These are phyloP conservation scores for Tolypocladium ovalisporum DNA, from an alignment of 2,329 filamentous ascomycete genomes.

Conservation along the genomic window DNA sequence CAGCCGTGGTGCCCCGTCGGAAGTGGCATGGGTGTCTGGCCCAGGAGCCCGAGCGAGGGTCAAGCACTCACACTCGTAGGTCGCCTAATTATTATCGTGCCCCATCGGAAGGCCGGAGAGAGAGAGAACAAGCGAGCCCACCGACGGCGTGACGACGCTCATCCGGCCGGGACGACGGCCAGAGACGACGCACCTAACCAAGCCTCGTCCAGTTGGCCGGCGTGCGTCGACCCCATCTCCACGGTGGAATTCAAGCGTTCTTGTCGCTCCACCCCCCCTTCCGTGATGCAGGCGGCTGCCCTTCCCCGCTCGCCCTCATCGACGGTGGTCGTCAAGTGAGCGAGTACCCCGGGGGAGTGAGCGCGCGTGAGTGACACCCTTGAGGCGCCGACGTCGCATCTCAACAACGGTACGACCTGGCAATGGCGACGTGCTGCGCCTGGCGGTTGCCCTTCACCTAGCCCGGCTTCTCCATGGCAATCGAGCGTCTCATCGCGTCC, in stretches of 20 bases:
- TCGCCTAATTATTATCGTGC: not conserved
- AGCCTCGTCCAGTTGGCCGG: not conserved
- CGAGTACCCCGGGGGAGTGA: not conserved
- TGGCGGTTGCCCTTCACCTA: not conserved
- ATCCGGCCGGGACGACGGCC: not conserved
- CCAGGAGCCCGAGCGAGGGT: no score
- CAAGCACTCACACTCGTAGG: not conserved
- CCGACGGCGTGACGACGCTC: no score
- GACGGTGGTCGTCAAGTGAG: not conserved
- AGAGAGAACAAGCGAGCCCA: not conserved
- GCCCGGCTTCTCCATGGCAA: not conserved
- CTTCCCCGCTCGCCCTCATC: not conserved
- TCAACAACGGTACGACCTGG: not conserved
- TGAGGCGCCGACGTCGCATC: not conserved
- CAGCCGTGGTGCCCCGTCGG: not conserved
- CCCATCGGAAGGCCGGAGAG: not conserved
- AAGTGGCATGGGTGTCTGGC: not conserved
- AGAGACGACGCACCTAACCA: not conserved
- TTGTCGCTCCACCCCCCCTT: not conserved
- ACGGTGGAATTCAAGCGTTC: not conserved
- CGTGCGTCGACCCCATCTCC: not conserved
- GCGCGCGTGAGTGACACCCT: not conserved
- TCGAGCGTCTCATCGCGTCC: slow-evolving; percentile 7
- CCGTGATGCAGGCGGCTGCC: not conserved
- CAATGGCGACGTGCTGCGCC: not conserved